Percentiles rank a stretch among this genome's conserved stretches.
Conservation (phyloP, 192 early-diverging fungal species). For the Podila horticola region DNA sequence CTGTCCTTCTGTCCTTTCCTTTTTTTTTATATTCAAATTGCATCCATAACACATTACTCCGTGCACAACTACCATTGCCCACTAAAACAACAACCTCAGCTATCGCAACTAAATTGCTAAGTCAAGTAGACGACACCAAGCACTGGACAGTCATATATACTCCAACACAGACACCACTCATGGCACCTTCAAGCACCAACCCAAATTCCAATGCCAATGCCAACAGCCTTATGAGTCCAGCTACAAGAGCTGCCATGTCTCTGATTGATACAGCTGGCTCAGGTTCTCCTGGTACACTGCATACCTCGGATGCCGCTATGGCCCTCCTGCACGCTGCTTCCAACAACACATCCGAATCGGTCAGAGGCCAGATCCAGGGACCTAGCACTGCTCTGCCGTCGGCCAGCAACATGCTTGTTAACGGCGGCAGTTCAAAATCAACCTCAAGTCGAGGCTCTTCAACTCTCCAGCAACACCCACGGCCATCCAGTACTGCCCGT, state of each 20-base stretch:
- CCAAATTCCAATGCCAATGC: neutral
- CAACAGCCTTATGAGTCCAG: neutral
- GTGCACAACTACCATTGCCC: too few species aligned
- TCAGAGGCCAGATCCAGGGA: neutral
- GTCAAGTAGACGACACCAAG: too few species aligned
- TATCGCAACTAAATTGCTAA: too few species aligned
- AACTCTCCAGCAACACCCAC: slow-evolving; percentile 23
- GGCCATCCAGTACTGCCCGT: slow-evolving; percentile 45
- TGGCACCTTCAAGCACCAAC: neutral
- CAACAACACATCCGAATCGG: neutral
- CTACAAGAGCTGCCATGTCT: neutral
- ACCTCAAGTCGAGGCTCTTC: neutral
- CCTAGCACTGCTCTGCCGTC: neutral
- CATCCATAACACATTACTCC: too few species aligned
- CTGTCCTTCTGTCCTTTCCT: too few species aligned
- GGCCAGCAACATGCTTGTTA: neutral
- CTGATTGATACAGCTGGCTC: neutral
- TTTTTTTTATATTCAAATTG: too few species aligned
- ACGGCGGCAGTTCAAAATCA: neutral
- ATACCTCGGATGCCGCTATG: neutral
- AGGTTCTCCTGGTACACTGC: neutral
- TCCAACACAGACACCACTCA: neutral
- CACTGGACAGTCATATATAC: too few species aligned
- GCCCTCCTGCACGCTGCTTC: neutral
- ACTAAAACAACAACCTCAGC: too few species aligned